Conservation (phyloP, 495 filamentous ascomycete genomes). For the Penicillium bovifimosum region DNA sequence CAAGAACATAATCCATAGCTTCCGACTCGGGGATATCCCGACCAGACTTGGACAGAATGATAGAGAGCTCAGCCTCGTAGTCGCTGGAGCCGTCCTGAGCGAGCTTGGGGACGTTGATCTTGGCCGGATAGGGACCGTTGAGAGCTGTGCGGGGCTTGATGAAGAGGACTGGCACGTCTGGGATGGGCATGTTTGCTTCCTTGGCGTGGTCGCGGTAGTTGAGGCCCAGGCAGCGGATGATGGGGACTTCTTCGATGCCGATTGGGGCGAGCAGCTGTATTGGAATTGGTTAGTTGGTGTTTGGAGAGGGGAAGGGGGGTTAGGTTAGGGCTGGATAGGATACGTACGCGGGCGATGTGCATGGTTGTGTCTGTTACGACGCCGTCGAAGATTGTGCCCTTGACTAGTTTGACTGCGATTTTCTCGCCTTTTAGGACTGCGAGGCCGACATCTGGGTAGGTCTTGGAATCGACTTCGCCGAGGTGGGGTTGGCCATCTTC, state of each 20-base stretch:
- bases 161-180: conserved; percentile 63
- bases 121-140: conserved; percentile 49
- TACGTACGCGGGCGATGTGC: conserved; percentile 14
- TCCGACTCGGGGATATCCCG: conserved; percentile 52
- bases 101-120: conserved; percentile 30
- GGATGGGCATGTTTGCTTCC: conserved; percentile 63
- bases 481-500: conserved; percentile 35
- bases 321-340: not conserved
- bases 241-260: conserved; percentile 15
- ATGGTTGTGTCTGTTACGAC: conserved; percentile 18
- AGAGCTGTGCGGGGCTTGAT: conserved; percentile 65
- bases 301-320: too few relatives aligned
- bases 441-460: conserved; percentile 26
- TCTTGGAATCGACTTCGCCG: conserved; percentile 22
- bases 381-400: conserved; percentile 29
- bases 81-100: conserved; percentile 49
- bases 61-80: conserved; percentile 68
- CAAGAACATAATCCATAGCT: conserved; percentile 62
- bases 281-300: too few relatives aligned
- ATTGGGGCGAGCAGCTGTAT: conserved; percentile 26
- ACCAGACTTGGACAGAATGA: conserved; percentile 58
- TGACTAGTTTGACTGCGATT: conserved; percentile 17
- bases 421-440: conserved; percentile 12
- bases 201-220: conserved; percentile 58
- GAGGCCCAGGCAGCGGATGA: conserved; percentile 59